Conservation (phyloP, 78 protist species). For the Dictyostelium firmibasis region DNA sequence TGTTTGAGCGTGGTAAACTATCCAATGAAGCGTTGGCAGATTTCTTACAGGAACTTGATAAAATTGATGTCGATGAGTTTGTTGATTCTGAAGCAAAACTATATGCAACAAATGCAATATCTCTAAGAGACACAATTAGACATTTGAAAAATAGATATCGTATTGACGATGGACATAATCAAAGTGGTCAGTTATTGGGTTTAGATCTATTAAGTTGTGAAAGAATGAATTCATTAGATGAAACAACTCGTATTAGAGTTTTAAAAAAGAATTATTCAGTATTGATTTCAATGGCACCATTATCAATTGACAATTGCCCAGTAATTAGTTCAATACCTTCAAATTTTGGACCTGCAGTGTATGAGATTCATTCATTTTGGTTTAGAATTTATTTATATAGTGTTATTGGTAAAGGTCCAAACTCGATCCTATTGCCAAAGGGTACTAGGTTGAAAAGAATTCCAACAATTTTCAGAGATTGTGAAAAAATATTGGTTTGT, state of each 20-base stretch:
- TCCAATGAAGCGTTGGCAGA: slow-evolving; percentile 88
- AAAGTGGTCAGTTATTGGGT: not conserved
- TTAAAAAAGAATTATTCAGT: slow-evolving; percentile 85
- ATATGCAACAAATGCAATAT: slow-evolving; percentile 89
- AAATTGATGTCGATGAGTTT: slow-evolving; percentile 51
- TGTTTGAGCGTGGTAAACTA: slow-evolving; percentile 96
- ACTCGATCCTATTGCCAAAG: slow-evolving; percentile 56
- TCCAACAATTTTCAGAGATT: slow-evolving; percentile 69
- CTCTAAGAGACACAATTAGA: slow-evolving; percentile 85
- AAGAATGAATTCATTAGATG: slow-evolving; percentile 73
- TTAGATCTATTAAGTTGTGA: slow-evolving; percentile 82
- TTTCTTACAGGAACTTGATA: slow-evolving; percentile 85
- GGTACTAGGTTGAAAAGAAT: slow-evolving; percentile 82
- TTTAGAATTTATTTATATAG: slow-evolving; percentile 82
- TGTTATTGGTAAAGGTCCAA: slow-evolving; percentile 85
- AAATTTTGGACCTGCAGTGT: slow-evolving; percentile 88
- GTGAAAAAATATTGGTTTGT: slow-evolving; percentile 38
- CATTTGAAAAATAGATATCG: slow-evolving; percentile 57
- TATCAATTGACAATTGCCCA: slow-evolving; percentile 37
- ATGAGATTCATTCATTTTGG: slow-evolving; percentile 85
- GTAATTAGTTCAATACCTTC: slow-evolving; percentile 15
- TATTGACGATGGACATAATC: not conserved
- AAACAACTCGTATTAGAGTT: slow-evolving; percentile 61
- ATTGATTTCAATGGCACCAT: slow-evolving; percentile 93
- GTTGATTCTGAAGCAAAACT: slow-evolving; percentile 89